Evolutionary conservation across 495 filamentous ascomycete genomes (phyloP).

Genomic region (Penicillium macrosclerotiorum): DNA sequence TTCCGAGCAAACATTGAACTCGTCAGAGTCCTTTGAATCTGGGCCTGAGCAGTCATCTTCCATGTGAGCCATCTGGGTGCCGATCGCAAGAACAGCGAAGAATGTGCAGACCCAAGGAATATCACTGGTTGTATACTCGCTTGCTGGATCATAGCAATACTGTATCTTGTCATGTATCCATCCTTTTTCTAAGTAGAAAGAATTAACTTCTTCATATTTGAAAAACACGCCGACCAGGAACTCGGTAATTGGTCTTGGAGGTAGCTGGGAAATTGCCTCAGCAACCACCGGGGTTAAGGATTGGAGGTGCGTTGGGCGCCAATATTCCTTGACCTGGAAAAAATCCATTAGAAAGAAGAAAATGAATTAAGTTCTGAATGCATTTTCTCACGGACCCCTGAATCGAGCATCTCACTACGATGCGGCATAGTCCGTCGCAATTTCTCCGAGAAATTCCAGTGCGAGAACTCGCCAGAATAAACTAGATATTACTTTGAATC

Average conservation of each 20-base stretch:
- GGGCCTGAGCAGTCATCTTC: constrained; percentile 31
- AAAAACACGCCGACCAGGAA: constrained; percentile 47
- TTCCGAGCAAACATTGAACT: constrained; percentile 37
- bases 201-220: constrained; percentile 47
- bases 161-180: constrained; percentile 43
- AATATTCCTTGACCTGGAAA: constrained; percentile 41
- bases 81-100: constrained; percentile 45
- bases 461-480: constrained; percentile 50
- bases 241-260: constrained; percentile 44
- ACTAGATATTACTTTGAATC: constrained; percentile 33
- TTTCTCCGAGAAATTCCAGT: constrained; percentile 47
- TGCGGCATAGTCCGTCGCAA: constrained; percentile 40
- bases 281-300: constrained; percentile 32
- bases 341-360: no score
- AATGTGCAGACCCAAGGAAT: constrained; percentile 42
- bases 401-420: constrained; percentile 27
- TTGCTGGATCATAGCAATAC: constrained; percentile 34
- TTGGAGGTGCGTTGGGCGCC: constrained; percentile 45
- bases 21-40: constrained; percentile 20
- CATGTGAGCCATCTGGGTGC: constrained; percentile 51
- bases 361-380: no score
- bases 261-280: constrained; percentile 37
- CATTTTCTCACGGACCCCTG: no score
- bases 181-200: constrained; percentile 42
- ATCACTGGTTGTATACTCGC: constrained; percentile 35